phyloP scores from a whole-genome alignment of 1,284 basidiomycete genomes.

The Melampsora abietis-canadensis region DNA sequence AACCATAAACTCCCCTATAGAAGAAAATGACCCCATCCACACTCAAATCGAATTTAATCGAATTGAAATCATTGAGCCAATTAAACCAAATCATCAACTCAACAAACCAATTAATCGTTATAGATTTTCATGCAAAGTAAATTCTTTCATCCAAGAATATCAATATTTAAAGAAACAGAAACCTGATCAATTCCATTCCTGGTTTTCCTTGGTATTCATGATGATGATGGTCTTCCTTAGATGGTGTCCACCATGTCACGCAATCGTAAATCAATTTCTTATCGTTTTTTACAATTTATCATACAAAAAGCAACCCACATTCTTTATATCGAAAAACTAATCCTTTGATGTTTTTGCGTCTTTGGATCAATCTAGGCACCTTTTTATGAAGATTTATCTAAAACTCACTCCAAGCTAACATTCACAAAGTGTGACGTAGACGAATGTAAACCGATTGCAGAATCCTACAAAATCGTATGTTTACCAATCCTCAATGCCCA shows the following conservation, averaged over 20 bases:
- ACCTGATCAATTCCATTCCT: not conserved
- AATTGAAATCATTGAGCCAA: no score
- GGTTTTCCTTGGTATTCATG: not conserved
- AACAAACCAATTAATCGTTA: not conserved
- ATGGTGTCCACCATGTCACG: constrained; percentile 42
- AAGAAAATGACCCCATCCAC: no score
- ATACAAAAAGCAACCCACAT: not conserved
- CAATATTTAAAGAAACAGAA: not conserved
- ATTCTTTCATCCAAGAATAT: not conserved
- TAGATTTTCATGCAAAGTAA: constrained; percentile 1
- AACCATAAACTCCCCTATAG: no score
- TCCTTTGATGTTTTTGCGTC: not conserved
- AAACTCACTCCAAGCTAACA: constrained; percentile 6
- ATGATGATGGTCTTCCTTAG: not conserved
- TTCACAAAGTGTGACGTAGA: constrained; percentile 41
- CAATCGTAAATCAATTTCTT: constrained; percentile 25
- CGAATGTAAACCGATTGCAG: constrained; percentile 3
- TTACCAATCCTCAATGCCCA: not conserved
- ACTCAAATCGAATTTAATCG: no score
- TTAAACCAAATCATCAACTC: no score
- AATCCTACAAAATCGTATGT: constrained; percentile 24
- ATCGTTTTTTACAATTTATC: not conserved
- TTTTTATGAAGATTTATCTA: constrained; percentile 28
- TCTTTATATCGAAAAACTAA: not conserved
- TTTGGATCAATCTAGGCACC: constrained; percentile 11